A percentile compares a stretch with the other conserved stretches of the same genome.
These are phyloP conservation scores for Chionographis japonica DNA, from an alignment of 106 monocot genomes.

Conservation along the genomic window DNA sequence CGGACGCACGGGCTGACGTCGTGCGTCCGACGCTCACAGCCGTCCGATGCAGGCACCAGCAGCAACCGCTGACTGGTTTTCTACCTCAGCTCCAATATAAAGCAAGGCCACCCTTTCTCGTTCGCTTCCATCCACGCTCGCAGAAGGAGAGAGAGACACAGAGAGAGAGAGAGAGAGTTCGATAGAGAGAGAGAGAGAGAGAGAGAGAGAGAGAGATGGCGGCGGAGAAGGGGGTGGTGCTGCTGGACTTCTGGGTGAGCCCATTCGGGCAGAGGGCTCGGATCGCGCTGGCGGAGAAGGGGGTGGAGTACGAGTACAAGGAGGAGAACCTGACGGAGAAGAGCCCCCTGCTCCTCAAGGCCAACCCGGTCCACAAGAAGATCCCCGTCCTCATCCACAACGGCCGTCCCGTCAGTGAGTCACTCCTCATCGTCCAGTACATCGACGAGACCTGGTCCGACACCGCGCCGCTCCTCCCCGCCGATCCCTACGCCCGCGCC, in stretches of 20 bases:
- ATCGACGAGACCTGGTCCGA: conserved; percentile 35
- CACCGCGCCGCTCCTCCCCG: conserved; percentile 15
- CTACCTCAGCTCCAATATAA: too few species aligned
- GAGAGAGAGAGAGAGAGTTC: too few species aligned
- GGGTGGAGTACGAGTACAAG: conserved; percentile 33
- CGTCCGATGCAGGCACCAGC: too few species aligned
- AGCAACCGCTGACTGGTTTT: too few species aligned
- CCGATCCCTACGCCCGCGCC: conserved; percentile 17
- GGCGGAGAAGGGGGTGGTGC: conserved; percentile 6
- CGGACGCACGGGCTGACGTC: too few species aligned
- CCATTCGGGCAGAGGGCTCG: conserved; percentile 23
- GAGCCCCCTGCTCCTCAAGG: conserved; percentile 27
- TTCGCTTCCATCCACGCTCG: too few species aligned
- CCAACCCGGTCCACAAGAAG: conserved; percentile 46
- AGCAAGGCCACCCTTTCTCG: too few species aligned
- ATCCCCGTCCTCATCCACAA: conserved; percentile 45
- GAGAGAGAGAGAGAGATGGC: not conserved
- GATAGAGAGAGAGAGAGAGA: not conserved
- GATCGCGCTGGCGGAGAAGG: conserved; percentile 45
- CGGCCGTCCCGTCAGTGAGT: conserved; percentile 44
- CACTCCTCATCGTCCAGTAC: conserved; percentile 42
- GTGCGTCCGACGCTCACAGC: too few species aligned
- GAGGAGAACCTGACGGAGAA: conserved; percentile 32
- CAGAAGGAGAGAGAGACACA: too few species aligned
- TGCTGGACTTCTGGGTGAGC: conserved; percentile 39